phyloP scores from a whole-genome alignment of 2,329 filamentous ascomycete species.

The Aspergillus transmontanensis region DNA sequence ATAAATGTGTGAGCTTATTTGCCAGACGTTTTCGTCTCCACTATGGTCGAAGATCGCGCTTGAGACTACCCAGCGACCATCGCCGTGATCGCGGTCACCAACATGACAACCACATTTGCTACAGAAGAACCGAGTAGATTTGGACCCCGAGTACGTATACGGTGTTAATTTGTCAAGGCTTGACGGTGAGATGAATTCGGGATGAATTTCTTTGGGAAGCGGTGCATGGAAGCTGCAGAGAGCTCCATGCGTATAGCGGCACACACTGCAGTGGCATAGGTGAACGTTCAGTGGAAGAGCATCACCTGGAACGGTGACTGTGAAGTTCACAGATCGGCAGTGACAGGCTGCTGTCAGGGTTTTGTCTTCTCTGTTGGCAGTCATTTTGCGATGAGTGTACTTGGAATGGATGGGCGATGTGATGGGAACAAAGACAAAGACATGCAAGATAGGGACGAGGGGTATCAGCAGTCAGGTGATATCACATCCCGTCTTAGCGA shows the following conservation, averaged over 20 bases:
- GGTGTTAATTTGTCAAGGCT: constrained; percentile 19
- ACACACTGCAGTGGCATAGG: constrained; percentile 50
- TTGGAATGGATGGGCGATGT: neutral
- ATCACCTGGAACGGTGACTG: constrained; percentile 35
- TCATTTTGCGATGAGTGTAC: neutral
- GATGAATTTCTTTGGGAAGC: constrained; percentile 23
- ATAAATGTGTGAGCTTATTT: constrained; percentile 22
- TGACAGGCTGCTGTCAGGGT: constrained; percentile 29
- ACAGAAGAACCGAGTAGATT: constrained; percentile 44
- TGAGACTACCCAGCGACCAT: constrained; percentile 26
- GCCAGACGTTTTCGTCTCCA: constrained; percentile 18
- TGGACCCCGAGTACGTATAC: constrained; percentile 34
- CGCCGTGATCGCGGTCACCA: constrained; percentile 14
- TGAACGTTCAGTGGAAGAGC: constrained; percentile 42
- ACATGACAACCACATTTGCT: constrained; percentile 47
- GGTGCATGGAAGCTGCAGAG: constrained; percentile 28
- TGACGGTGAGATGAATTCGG: constrained; percentile 27
- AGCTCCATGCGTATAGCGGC: constrained; percentile 44
- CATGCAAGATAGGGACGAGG: neutral
- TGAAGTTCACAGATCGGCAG: constrained; percentile 31
- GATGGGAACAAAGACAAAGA: neutral
- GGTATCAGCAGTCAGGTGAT: neutral
- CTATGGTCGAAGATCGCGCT: constrained; percentile 26
- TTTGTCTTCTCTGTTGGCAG: neutral
- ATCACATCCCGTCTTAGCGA: neutral